Evolutionary conservation across 306 rosid genomes (phyloP), one percentile per base, ranked within the genome.

Genomic region (Citrullus colocynthis): DNA sequence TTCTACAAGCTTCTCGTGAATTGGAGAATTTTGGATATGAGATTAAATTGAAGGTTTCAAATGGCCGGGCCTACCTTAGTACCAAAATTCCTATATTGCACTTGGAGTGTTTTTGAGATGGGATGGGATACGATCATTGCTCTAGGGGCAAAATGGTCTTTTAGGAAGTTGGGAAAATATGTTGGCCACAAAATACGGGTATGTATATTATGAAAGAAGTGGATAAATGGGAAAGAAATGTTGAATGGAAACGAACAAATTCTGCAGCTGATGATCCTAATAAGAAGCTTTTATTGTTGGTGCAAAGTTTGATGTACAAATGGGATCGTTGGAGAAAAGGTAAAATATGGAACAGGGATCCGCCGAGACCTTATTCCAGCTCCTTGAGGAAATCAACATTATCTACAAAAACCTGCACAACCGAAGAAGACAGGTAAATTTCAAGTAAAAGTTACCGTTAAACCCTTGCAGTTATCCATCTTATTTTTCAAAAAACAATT

Each of bases 351-450:
- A 52, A 52, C 17, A 12, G 3, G 16, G 39, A 44, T 44, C 14
- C 13, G 14, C 49, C 49, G 4, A 52, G 15, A 17, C 52, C 52
- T 87, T 85, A 92, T 87, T 89, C 91, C 88, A 92, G 80, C 80
- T 92, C 98, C 87, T 86, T 92, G 5, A 74, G 77, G 74, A 92
- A 92, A 79, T 92, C 99, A 69, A 86, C 80, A 85, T 92, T 96
- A 85, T 96, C 99, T 85, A 92, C 97, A 77, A 96, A 96, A 74
- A 96, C 99, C 99, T 91, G 93, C 48, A 78, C 24, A 74, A 28
- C 18, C 12, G 1, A 36, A 30, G 39, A 28, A 51, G 20, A 15
- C 3, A 70, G 54, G n/a, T 42, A 12, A 44, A 67, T 41, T 36
- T 42, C 45, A 32, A 32, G 36, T 32, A 32, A 39, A 45, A 45